Base-by-base conservation (phyloP, 2,329 filamentous ascomycete species). In the Cryphonectria carpinicola region DNA sequence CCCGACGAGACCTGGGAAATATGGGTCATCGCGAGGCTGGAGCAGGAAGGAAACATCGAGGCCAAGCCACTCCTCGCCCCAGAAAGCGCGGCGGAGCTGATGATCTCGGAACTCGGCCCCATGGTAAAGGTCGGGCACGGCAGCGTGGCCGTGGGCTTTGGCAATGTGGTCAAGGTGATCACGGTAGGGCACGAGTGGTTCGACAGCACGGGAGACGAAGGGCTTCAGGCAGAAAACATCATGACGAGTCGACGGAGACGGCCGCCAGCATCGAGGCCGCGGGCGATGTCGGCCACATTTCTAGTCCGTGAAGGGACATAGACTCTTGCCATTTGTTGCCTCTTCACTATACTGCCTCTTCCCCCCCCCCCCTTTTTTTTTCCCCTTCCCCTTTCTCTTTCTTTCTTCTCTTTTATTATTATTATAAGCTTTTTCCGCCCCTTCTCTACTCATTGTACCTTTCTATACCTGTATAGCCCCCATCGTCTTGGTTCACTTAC, bases 81-180 rank as follows among this genome's bases (percentile, higher is more conserved):
- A 58, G 80, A 82, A 4, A 83, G 85, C 2, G 84, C 89, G 70
- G 62, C 64, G 22, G 67, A 25, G 22, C 82, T 95, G 5, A 88
- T 93, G 63, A 88, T 93, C 32, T 87, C 87, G 2, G 85, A 85
- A 62, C 82, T 92, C 1, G 93, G 92, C 0, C 92, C 92, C 0
- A 87, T 92, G 70, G 83, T 84, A 1, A 83, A 83, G 67, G 81
- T 93, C 1, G 92, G 92, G 17, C 85, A 87, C 64, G 84, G 86
- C 62, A 91, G 90, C 66, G 84, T 93, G 3, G 92, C 89, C 0
- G 86, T 95, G 41, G 91, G 87, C 0, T 89, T 94, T 71, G 93
- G 92, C 17, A 92, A 94, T 74, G 84, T 88, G 1, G 84, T 94
- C 76, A 94, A 94, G 80, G 82, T 94, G 66, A 85, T 94, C 69